Conservation (phyloP, 1,139 yeast species). For the Debaryomyces psychrophilus region DNA sequence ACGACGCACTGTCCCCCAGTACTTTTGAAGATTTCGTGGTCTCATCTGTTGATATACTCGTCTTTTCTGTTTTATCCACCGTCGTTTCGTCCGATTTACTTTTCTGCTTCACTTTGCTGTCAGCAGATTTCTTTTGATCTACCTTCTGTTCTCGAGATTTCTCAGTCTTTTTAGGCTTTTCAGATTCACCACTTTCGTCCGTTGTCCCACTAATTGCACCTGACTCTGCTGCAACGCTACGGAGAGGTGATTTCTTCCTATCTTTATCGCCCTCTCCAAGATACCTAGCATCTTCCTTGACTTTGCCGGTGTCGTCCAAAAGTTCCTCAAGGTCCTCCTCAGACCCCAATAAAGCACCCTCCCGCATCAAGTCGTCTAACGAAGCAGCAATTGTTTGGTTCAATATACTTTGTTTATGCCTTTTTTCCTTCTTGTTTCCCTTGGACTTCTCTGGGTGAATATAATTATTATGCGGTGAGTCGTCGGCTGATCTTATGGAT, state of each 20-base stretch:
- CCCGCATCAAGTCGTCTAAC: slow-evolving; percentile 58
- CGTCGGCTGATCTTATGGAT: slow-evolving; percentile 56
- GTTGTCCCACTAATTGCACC: neutral
- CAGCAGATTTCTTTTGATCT: slow-evolving; percentile 10
- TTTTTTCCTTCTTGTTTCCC: slow-evolving; percentile 20
- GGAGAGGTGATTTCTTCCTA: slow-evolving; percentile 9
- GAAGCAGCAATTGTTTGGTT: slow-evolving; percentile 43
- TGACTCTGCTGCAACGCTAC: slow-evolving; percentile 5
- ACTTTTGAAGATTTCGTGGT: slow-evolving; percentile 7
- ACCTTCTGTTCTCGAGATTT: slow-evolving; percentile 19
- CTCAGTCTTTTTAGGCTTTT: neutral
- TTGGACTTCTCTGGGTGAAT: slow-evolving; percentile 50
- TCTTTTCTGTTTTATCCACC: slow-evolving; percentile 15
- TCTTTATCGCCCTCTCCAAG: slow-evolving; percentile 7
- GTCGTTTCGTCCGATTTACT: slow-evolving; percentile 19
- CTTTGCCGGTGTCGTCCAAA: slow-evolving; percentile 55
- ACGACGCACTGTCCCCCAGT: neutral
- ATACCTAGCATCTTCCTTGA: slow-evolving; percentile 45
- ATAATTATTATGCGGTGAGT: slow-evolving; percentile 49
- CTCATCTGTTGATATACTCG: slow-evolving; percentile 1
- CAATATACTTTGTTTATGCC: slow-evolving; percentile 18
- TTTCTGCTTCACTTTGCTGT: slow-evolving; percentile 23
- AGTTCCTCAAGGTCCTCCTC: slow-evolving; percentile 58
- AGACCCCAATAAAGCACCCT: slow-evolving; percentile 62
- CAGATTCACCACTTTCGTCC: neutral